phyloP scores from a whole-genome alignment of 257 asterid species.

The Solanum medicagineum region DNA sequence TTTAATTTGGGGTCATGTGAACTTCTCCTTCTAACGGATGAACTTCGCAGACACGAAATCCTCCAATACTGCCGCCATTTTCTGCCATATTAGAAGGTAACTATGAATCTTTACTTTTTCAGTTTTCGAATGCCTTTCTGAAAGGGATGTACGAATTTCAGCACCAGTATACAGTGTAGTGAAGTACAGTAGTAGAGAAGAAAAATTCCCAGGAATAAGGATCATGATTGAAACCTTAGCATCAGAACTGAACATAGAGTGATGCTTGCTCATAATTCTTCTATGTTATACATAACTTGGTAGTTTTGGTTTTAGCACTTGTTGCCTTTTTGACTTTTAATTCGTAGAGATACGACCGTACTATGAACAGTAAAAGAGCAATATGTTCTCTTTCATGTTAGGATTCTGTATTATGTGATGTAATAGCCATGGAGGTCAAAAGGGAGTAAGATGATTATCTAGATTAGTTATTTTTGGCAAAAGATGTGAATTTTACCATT shows the following conservation, averaged over 20 bases:
- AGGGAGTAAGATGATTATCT: neutral
- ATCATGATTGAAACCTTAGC: neutral
- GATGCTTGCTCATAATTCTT: neutral
- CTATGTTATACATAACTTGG: neutral
- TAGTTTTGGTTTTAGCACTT: neutral
- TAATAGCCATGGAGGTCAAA: neutral
- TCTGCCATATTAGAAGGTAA: constrained; percentile 65
- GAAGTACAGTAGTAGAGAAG: neutral
- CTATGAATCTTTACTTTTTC: neutral
- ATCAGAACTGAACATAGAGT: neutral
- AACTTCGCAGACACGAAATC: constrained; percentile 60
- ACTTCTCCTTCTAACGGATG: neutral
- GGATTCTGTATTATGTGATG: neutral
- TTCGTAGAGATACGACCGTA: neutral
- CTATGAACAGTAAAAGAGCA: neutral
- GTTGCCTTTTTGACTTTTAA: neutral
- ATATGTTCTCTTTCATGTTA: neutral
- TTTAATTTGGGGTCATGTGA: neutral
- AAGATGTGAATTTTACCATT: too few species aligned
- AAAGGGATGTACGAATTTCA: neutral
- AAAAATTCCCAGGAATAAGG: neutral
- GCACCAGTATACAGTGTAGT: neutral
- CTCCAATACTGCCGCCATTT: constrained; percentile 86
- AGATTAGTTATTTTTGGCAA: neutral
- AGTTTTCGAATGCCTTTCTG: neutral